phyloP scores from a whole-genome alignment of 805 yeast species.

The Metschnikowia baotianmanensis region DNA sequence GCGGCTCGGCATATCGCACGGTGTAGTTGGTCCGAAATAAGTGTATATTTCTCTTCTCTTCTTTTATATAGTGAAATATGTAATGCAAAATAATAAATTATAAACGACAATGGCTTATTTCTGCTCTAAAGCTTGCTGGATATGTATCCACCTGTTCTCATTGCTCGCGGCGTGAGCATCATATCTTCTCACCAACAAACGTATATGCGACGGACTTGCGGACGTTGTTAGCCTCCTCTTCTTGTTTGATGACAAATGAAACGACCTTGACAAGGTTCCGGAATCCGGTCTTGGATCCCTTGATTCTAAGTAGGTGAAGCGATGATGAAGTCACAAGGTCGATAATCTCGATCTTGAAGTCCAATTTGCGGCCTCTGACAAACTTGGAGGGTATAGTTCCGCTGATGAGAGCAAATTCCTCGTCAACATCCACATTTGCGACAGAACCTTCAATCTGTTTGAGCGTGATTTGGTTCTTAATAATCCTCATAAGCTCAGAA shows the following conservation, averaged over 20 bases:
- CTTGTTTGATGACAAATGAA: slow-evolving; percentile 44
- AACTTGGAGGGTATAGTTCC: slow-evolving; percentile 48
- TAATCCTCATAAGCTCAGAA: slow-evolving; percentile 30
- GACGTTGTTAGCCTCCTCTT: slow-evolving; percentile 28
- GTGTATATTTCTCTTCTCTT: no score
- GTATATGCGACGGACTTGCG: slow-evolving; percentile 15
- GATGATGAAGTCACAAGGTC: slow-evolving; percentile 38
- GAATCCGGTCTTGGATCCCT: slow-evolving; percentile 48
- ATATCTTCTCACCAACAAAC: slow-evolving; percentile 11
- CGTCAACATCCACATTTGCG: slow-evolving; percentile 39
- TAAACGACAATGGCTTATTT: no score
- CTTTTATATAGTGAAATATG: no score
- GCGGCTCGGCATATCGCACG: no score
- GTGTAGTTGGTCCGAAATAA: no score
- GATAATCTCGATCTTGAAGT: slow-evolving; percentile 44
- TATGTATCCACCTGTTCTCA: no score
- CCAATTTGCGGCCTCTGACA: slow-evolving; percentile 45
- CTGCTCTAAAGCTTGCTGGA: no score
- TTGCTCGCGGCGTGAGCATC: no score
- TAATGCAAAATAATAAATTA: no score
- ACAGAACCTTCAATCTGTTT: slow-evolving; percentile 52
- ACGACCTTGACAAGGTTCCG: slow-evolving; percentile 42
- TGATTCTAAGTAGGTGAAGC: slow-evolving; percentile 40
- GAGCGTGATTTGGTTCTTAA: slow-evolving; percentile 42
- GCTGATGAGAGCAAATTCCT: slow-evolving; percentile 41